Evolutionary conservation across 2,329 filamentous ascomycete genomes (phyloP), one percentile per base, ranked within the genome.

Genomic region (Diaporthe helianthi): DNA sequence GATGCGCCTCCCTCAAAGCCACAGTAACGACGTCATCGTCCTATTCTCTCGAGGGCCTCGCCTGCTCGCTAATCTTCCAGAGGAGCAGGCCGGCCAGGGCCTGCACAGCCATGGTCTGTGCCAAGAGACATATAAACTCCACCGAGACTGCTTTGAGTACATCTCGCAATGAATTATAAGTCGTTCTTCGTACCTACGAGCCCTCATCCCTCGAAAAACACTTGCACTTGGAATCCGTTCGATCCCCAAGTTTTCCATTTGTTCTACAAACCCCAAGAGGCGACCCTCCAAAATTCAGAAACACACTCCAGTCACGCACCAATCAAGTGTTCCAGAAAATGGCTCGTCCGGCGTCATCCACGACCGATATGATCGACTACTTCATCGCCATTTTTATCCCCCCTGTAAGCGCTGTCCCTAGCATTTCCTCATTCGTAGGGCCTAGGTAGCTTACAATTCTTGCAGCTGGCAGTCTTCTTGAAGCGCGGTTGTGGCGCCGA

Each of bases 381-480:
- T 53, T 71, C 44, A 64, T 71, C 49, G 70, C 70, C 17, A 69
- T 71, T 31, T 71, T 71, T 38, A 46, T 71, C 24, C 70, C 70
- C 22, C 70, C 70, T 29, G 70, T 71, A 33, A 65, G 70, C 38
- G 3, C 5, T 17, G 19, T 17, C 9, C 10, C 24, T 7, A 1
- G 8, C 26, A 8, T 19, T 10, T 8, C 12, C 47, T 26, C 24
- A 3, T 3, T 7, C 24, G 8, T 12, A 19, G 5, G 1, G 4
- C 19, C 13, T 22, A 3, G 15, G 4, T 38, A 38, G 44, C 13
- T 49, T 13, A 63, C 58, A 26, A 6, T 12, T 31, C 4, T 38
- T 19, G 6, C 29, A 71, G 70, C 36, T 71, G 38, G 70, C 67
- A 0, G 70, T 71, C 19, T 71, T 71, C 41, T 51, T 71, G 33